Evolutionary conservation across 2,329 filamentous ascomycete species (phyloP), one percentile per base, ranked within the genome.

Genomic region (Epichloe hybrida): DNA sequence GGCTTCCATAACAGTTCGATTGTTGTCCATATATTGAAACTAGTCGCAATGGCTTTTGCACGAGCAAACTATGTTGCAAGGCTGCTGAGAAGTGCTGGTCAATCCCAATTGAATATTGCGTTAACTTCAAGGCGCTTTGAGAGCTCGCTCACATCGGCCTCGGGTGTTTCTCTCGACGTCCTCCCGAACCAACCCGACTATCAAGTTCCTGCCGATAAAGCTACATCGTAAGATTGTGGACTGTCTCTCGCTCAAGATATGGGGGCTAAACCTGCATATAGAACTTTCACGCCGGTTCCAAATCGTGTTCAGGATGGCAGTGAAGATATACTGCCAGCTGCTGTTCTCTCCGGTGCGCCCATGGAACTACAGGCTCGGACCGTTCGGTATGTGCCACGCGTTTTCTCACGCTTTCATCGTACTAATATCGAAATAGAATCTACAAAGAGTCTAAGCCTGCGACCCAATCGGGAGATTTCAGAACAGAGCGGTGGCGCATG

Each of bases 391-490:
- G 77, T 63, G 50, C 38, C 38, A 36, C 7, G 27, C 35, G 20
- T 13, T 12, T 12, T 11, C 11, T 43, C 6, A 11, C 15, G 38
- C 2, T n/a, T 39, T 23, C 15, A 3, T 15, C 23, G 5, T 34
- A 44, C 51, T 55, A 38, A 56, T 31, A 2, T 34, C 9, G 5
- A 27, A 21, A 15, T 11, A 97, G 91, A 63, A 98, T 98, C 70
- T 97, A 86, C 75, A 82, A 85, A 62, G 88, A 89, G 47, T 66
- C 87, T 52, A 98, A 98, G 72, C 82, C 93, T n/a, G 91, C 93
- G 37, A 96, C 91, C 42, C 93, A 98, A 71, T 97, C 91, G 36
- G 91, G 93, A 56, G 79, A 81, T 61, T 95, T 88, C 86, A 83
- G 87, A 64, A 73, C 79, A 51, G 81, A 86, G 65, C 80, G 85